Evolutionary conservation across 2,329 filamentous ascomycete genomes (phyloP).

Genomic region (Talaromyces albobiverticillius): DNA sequence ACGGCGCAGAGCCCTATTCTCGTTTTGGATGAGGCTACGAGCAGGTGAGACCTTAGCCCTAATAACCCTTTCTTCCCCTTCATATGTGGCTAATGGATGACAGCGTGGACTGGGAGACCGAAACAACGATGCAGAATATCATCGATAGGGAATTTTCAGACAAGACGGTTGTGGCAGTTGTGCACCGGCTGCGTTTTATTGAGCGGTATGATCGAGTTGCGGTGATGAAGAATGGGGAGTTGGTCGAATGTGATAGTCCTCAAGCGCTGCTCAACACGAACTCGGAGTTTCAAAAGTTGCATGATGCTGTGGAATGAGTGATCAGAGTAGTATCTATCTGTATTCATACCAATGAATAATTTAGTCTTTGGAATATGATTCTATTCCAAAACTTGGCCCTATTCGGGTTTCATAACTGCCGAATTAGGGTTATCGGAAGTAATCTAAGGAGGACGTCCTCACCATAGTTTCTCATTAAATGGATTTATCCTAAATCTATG

Average conservation of each 20-base stretch:
- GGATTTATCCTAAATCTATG: no score
- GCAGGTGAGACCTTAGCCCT: conserved; percentile 25
- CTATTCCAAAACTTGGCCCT: no score
- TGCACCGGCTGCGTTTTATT: conserved; percentile 52
- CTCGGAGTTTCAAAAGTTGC: conserved; percentile 36
- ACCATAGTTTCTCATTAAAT: no score
- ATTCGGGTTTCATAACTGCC: no score
- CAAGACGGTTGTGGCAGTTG: conserved; percentile 59
- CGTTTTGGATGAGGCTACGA: conserved; percentile 42
- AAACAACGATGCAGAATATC: conserved; percentile 55
- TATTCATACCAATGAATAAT: neutral
- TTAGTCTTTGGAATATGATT: neutral
- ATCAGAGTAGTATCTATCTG: neutral
- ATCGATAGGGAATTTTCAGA: conserved; percentile 52
- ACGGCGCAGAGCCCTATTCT: conserved; percentile 45
- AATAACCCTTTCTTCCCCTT: neutral
- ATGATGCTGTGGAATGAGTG: conserved; percentile 11
- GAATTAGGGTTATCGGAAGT: no score
- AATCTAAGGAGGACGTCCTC: no score
- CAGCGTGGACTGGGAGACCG: conserved; percentile 57
- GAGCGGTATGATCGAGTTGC: conserved; percentile 37
- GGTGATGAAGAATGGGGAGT: conserved; percentile 32
- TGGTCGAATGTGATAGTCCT: conserved; percentile 35
- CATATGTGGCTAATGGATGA: neutral
- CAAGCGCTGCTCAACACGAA: conserved; percentile 32